Evolutionary conservation across 345 rosid genomes (phyloP).

Genomic region (Populus simonii): DNA sequence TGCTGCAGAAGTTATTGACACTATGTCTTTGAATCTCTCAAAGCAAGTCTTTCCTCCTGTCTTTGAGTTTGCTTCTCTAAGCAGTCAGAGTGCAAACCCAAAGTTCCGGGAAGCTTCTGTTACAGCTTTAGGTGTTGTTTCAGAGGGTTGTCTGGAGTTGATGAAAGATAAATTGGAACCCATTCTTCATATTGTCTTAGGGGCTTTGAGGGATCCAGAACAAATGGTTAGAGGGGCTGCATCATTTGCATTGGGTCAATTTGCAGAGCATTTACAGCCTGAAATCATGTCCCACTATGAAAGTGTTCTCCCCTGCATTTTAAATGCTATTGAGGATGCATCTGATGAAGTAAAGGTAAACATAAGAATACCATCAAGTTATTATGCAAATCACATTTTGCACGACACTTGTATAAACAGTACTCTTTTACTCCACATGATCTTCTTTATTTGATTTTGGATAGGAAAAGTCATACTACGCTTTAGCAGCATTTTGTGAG

Average conservation of each 20-base stretch:
- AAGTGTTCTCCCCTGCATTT: constrained; percentile 86
- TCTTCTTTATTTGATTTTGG: constrained; percentile 12
- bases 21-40: constrained; percentile 86
- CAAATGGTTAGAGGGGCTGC: constrained; percentile 99
- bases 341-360: constrained; percentile 97
- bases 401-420: not conserved
- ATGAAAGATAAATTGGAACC: constrained; percentile 86
- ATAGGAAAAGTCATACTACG: constrained; percentile 97
- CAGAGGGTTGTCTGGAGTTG: constrained; percentile 86
- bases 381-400: constrained; percentile 1
- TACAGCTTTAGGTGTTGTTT: constrained; percentile 86
- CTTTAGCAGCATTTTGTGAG: constrained; percentile 98
- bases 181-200: constrained; percentile 76
- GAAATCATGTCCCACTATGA: constrained; percentile 81
- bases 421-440: not conserved
- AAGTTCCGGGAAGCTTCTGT: constrained; percentile 95
- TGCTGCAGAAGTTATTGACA: constrained; percentile 99
- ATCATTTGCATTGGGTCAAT: constrained; percentile 96
- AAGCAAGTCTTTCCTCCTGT: constrained; percentile 81
- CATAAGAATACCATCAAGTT: constrained; percentile 4
- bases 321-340: constrained; percentile 85
- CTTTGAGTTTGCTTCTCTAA: constrained; percentile 78
- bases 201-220: constrained; percentile 87
- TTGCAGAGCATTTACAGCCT: constrained; percentile 97
- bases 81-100: constrained; percentile 63